A percentile compares a stretch with the other conserved stretches of the same genome.
Evolutionary conservation across 2,329 filamentous ascomycete genomes (phyloP).

Genomic region (Aspergillus felis): DNA sequence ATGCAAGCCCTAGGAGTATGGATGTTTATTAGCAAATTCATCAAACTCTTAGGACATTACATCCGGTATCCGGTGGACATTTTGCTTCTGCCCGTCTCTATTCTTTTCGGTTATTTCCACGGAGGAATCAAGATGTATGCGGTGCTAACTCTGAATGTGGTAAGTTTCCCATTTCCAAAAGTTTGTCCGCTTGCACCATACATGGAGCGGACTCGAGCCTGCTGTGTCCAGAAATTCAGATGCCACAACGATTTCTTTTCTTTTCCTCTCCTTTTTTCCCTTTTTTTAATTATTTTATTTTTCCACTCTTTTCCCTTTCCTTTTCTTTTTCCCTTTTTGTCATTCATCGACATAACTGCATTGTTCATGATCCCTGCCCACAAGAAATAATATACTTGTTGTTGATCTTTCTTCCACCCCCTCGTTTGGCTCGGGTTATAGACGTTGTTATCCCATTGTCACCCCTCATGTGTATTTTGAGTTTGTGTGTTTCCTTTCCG

Average conservation of each 20-base stretch:
- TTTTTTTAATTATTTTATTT: neutral
- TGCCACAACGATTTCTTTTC: slow-evolving; percentile 5
- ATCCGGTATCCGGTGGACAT: slow-evolving; percentile 78
- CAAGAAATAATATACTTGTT: neutral
- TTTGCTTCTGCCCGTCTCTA: slow-evolving; percentile 74
- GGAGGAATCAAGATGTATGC: slow-evolving; percentile 90
- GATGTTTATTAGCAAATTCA: slow-evolving; percentile 85
- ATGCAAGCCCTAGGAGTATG: slow-evolving; percentile 64
- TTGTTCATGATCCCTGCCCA: neutral
- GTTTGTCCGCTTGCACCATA: neutral
- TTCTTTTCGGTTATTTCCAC: slow-evolving; percentile 89
- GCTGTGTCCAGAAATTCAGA: neutral
- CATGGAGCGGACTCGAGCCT: slow-evolving; percentile 2
- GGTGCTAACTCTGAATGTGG: slow-evolving; percentile 74
- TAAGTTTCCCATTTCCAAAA: slow-evolving; percentile 46
- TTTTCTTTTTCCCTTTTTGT: neutral
- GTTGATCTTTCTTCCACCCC: neutral
- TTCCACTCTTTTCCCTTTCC: neutral
- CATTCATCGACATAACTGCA: neutral
- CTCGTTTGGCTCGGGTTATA: neutral
- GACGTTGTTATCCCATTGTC: too few species aligned
- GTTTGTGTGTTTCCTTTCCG: neutral
- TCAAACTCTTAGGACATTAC: slow-evolving; percentile 87
- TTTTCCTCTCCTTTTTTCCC: neutral
- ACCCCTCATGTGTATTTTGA: neutral